Evolutionary conservation across 768 basidiomycete species (phyloP).

Genomic region (Phylloporus sp.): DNA sequence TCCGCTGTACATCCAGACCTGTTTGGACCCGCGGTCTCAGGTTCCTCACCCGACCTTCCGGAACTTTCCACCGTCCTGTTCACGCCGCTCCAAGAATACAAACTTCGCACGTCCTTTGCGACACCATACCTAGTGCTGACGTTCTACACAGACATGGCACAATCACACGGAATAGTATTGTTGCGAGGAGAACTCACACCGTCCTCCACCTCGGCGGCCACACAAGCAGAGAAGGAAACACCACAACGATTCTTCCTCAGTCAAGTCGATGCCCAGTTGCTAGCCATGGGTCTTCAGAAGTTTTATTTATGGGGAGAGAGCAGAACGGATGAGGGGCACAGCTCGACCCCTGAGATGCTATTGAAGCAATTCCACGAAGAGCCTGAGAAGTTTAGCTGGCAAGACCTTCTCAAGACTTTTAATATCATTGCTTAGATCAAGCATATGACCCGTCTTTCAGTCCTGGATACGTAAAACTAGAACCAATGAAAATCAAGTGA

Average conservation of each 20-base stretch:
- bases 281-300: slow-evolving; percentile 76
- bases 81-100: slow-evolving; percentile 93
- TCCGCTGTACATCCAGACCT: slow-evolving; percentile 40
- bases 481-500: background rate
- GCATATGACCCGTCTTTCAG: background rate
- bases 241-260: slow-evolving; percentile 50
- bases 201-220: slow-evolving; percentile 39
- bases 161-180: slow-evolving; percentile 77
- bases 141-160: slow-evolving; percentile 84
- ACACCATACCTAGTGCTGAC: slow-evolving; percentile 90
- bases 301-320: slow-evolving; percentile 71
- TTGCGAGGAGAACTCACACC: slow-evolving; percentile 91
- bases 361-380: slow-evolving; percentile 73
- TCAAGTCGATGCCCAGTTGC: slow-evolving; percentile 80
- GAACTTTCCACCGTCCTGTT: slow-evolving; percentile 77
- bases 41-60: slow-evolving; percentile 37
- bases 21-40: slow-evolving; percentile 35
- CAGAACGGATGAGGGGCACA: slow-evolving; percentile 5
- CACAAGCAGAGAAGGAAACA: slow-evolving; percentile 29
- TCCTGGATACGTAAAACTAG: background rate
- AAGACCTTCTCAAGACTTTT: slow-evolving; percentile 62
- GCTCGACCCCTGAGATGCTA: slow-evolving; percentile 36
- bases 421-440: slow-evolving; percentile 10
- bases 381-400: slow-evolving; percentile 79
- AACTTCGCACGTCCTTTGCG: slow-evolving; percentile 75